These are phyloP conservation scores for Geotrichum carabidarum DNA, from an alignment of 1,139 yeast genomes.

Conservation along the genomic window DNA sequence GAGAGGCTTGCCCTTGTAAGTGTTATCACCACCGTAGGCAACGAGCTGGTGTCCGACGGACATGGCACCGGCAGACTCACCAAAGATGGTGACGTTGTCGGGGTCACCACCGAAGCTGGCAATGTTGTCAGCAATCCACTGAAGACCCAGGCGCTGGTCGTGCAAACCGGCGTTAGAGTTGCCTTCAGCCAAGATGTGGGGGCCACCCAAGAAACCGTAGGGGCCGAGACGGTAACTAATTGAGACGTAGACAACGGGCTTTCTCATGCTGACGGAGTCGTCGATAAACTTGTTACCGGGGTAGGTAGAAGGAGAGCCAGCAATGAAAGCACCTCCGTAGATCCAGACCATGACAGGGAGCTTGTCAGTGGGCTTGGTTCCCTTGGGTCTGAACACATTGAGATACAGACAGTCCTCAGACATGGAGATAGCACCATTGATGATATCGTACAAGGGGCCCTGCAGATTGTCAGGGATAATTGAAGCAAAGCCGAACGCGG, in stretches of 20 bases:
- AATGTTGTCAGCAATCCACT: conserved; percentile 38
- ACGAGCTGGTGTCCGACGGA: conserved; percentile 33
- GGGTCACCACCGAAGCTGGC: conserved; percentile 39
- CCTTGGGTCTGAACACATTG: conserved; percentile 23
- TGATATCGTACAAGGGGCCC: neutral
- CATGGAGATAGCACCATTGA: neutral
- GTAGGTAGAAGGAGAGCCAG: conserved; percentile 25
- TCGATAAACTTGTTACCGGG: conserved; percentile 10
- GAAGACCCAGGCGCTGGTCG: conserved; percentile 37
- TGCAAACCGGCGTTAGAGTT: conserved; percentile 34
- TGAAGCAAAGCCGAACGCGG: neutral
- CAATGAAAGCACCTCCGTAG: conserved; percentile 32
- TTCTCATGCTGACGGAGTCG: conserved; percentile 11
- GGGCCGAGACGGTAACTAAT: conserved; percentile 34
- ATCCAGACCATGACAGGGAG: conserved; percentile 35
- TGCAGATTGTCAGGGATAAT: neutral
- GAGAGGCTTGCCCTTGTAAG: conserved; percentile 24
- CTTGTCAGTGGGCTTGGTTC: conserved; percentile 11
- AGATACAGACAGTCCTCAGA: conserved; percentile 28
- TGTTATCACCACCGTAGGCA: conserved; percentile 27
- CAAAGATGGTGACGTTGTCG: conserved; percentile 34
- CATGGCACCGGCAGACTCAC: conserved; percentile 40
- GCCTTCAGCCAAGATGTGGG: conserved; percentile 27
- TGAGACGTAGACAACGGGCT: conserved; percentile 20
- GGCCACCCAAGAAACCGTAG: conserved; percentile 36